Evolutionary conservation across 2,329 filamentous ascomycete species (phyloP).

Genomic region (Epichloe sylvatica): DNA sequence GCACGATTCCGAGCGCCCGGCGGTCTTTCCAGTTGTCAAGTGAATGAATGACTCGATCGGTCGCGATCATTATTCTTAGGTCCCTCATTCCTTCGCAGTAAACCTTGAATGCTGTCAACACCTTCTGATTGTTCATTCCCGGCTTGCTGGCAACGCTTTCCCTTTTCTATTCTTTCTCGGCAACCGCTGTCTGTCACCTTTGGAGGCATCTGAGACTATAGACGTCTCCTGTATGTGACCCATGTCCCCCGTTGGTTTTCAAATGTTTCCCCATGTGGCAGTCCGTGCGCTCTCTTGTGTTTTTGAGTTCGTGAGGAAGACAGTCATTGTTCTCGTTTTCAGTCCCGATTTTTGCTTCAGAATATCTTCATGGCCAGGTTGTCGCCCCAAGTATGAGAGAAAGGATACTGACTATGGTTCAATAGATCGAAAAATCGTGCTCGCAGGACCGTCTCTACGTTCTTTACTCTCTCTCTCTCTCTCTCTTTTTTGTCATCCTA

Average conservation of each 20-base stretch:
- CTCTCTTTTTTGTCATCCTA: neutral
- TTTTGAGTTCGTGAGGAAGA: neutral
- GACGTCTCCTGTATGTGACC: slow-evolving; percentile 3
- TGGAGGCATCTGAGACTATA: slow-evolving; percentile 1
- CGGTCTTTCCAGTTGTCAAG: neutral
- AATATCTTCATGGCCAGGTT: neutral
- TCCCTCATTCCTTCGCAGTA: neutral
- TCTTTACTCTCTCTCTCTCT: neutral
- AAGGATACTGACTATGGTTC: neutral
- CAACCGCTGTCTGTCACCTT: neutral
- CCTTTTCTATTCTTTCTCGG: neutral
- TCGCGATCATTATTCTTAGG: neutral
- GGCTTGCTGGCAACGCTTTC: slow-evolving; percentile 1
- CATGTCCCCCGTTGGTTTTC: neutral
- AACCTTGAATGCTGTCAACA: neutral
- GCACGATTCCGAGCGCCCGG: neutral
- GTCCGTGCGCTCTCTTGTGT: neutral
- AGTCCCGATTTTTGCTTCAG: neutral
- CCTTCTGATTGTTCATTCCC: neutral
- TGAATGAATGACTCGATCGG: neutral
- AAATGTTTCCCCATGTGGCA: neutral
- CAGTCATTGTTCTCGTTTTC: neutral
- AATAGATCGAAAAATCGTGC: neutral
- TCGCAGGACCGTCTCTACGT: neutral
- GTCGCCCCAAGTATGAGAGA: neutral